phyloP scores from a whole-genome alignment of 1,139 yeast genomes.

The Nakaseomyces glabratus region DNA sequence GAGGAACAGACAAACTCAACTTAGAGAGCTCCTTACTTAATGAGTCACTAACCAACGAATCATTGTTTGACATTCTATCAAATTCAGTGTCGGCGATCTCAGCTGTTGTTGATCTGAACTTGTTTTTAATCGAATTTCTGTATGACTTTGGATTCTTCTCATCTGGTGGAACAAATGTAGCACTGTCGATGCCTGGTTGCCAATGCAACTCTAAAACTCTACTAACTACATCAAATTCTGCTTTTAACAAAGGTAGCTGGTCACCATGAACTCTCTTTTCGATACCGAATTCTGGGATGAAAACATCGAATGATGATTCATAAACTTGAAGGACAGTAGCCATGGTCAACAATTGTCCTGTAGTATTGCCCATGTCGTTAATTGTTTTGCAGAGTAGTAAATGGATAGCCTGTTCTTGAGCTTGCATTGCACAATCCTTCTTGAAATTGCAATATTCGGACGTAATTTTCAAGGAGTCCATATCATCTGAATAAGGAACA shows the following conservation, averaged over 20 bases:
- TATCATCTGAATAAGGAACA: constrained; percentile 40
- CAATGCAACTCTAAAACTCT: constrained; percentile 75
- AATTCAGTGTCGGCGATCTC: constrained; percentile 49
- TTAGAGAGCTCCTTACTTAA: constrained; percentile 41
- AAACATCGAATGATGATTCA: constrained; percentile 91
- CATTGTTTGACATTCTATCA: constrained; percentile 16
- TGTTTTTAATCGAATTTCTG: constrained; percentile 68
- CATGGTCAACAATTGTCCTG: constrained; percentile 76
- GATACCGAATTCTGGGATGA: constrained; percentile 89
- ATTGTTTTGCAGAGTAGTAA: constrained; percentile 75
- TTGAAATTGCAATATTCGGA: constrained; percentile 93
- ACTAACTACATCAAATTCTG: constrained; percentile 71
- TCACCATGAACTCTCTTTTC: constrained; percentile 98
- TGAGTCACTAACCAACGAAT: constrained; percentile 33
- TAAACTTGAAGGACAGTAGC: constrained; percentile 89
- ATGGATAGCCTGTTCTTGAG: constrained; percentile 93
- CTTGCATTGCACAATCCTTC: constrained; percentile 86
- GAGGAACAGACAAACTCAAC: constrained; percentile 48
- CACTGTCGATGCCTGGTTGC: constrained; percentile 88
- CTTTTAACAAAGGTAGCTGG: constrained; percentile 84
- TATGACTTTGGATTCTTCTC: constrained; percentile 70
- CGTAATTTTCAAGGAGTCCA: constrained; percentile 66
- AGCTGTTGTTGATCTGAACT: constrained; percentile 62
- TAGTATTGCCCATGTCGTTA: constrained; percentile 62
- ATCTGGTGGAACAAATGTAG: constrained; percentile 83